These are phyloP conservation scores for Thermothielavioides terrestris DNA, from an alignment of 495 filamentous ascomycete species.

Conservation along the genomic window DNA sequence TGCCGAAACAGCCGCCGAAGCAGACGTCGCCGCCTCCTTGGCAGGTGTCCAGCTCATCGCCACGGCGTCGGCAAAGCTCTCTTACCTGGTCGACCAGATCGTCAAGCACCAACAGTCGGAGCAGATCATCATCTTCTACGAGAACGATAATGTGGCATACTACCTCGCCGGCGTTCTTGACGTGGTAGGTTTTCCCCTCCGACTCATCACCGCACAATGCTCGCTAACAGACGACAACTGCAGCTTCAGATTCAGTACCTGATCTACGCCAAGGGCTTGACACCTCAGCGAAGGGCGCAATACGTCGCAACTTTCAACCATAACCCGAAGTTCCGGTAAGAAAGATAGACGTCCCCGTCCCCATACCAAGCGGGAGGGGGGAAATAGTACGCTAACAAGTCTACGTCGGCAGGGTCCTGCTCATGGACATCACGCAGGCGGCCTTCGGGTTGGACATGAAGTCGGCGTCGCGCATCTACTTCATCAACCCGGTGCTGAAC, in stretches of 20 bases:
- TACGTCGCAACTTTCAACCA: conserved; percentile 74
- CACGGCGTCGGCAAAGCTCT: conserved; percentile 79
- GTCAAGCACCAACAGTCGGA: conserved; percentile 56
- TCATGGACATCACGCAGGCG: conserved; percentile 85
- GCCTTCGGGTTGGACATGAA: conserved; percentile 81
- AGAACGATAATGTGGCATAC: conserved; percentile 72
- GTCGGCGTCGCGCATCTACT: conserved; percentile 78
- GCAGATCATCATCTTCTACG: conserved; percentile 91
- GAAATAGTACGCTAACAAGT: conserved; percentile 7
- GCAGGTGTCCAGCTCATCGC: conserved; percentile 58
- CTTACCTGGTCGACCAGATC: conserved; percentile 71
- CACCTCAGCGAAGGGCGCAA: conserved; percentile 49
- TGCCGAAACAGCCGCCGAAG: background rate
- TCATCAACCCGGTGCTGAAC: conserved; percentile 81
- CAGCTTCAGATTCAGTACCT: conserved; percentile 60
- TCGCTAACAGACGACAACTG: conserved; percentile 9
- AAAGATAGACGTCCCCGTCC: background rate
- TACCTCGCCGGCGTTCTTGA: conserved; percentile 80
- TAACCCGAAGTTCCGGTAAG: conserved; percentile 42
- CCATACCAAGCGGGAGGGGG: too few relatives aligned
- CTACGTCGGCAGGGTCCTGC: conserved; percentile 49
- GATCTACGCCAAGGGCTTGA: conserved; percentile 70
- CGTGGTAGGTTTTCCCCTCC: conserved; percentile 30
- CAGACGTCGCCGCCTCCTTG: conserved; percentile 41
- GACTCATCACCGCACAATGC: background rate